A percentile compares a stretch with the other conserved stretches of the same genome.
These are phyloP conservation scores for Tripterygium wilfordii DNA, from an alignment of 177 flowering plant genomes.

Conservation along the genomic window DNA sequence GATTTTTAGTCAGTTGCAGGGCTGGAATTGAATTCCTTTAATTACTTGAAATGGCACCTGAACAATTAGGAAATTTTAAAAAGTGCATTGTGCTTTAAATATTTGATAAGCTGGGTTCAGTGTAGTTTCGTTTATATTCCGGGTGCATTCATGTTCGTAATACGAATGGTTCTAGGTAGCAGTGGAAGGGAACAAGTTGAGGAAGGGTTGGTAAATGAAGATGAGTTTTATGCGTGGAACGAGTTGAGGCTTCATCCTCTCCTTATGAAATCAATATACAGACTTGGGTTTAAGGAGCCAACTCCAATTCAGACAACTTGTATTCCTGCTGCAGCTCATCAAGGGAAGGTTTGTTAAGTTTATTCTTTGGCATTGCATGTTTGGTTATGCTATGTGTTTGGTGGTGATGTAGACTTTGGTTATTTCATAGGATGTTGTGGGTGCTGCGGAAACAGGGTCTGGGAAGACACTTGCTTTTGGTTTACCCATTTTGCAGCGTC, in stretches of 20 bases:
- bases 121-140: background rate
- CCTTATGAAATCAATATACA: slow-evolving; percentile 72
- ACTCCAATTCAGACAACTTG: slow-evolving; percentile 94
- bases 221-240: slow-evolving; percentile 69
- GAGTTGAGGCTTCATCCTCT: slow-evolving; percentile 85
- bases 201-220: slow-evolving; percentile 42
- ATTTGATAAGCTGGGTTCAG: no score
- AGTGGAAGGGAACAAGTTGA: slow-evolving; percentile 23
- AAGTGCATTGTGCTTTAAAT: no score
- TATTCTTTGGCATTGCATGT: background rate
- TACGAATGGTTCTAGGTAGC: slow-evolving; percentile 9
- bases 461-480: slow-evolving; percentile 99
- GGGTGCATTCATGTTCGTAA: background rate
- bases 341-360: slow-evolving; percentile 71
- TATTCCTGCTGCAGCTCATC: slow-evolving; percentile 94
- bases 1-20: no score
- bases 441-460: slow-evolving; percentile 99
- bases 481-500: slow-evolving; percentile 88
- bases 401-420: background rate
- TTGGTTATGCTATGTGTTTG: slow-evolving; percentile 1
- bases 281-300: slow-evolving; percentile 90
- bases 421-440: slow-evolving; percentile 73
- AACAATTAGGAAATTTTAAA: no score
- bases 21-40: no score
- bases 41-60: no score